These are phyloP conservation scores for Arthrinium puccinioides DNA, from an alignment of 2,329 filamentous ascomycete genomes.

Conservation along the genomic window DNA sequence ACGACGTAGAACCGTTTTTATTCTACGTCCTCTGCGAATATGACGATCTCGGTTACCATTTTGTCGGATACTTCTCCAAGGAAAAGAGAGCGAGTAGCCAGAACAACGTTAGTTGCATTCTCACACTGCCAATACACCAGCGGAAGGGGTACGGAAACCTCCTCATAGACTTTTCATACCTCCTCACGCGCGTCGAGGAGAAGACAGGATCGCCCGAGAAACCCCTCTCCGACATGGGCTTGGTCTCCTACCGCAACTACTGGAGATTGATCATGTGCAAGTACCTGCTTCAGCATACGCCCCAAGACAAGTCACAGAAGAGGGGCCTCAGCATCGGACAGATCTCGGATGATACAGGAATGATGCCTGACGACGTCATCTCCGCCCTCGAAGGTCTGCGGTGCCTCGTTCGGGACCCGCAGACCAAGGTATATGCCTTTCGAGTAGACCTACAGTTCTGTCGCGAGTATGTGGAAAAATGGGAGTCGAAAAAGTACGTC, in stretches of 20 bases:
- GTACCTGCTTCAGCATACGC: slow-evolving; percentile 59
- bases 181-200: slow-evolving; percentile 84
- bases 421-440: slow-evolving; percentile 83
- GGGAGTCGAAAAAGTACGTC: slow-evolving; percentile 83
- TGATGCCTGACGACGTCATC: slow-evolving; percentile 94
- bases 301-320: slow-evolving; percentile 28
- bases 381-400: slow-evolving; percentile 86
- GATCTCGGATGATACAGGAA: slow-evolving; percentile 83
- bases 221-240: slow-evolving; percentile 92
- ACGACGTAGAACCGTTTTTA: slow-evolving; percentile 93
- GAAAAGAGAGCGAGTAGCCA: slow-evolving; percentile 91
- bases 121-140: slow-evolving; percentile 93
- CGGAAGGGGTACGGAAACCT: slow-evolving; percentile 95
- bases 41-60: slow-evolving; percentile 85
- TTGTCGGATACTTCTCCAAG: slow-evolving; percentile 99
- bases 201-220: slow-evolving; percentile 97
- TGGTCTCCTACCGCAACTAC: slow-evolving; percentile 96
- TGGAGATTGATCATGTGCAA: slow-evolving; percentile 88
- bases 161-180: slow-evolving; percentile 96
- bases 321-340: slow-evolving; percentile 53
- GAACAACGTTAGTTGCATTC: slow-evolving; percentile 96
- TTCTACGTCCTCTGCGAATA: slow-evolving; percentile 98
- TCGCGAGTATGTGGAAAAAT: slow-evolving; percentile 78
- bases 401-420: slow-evolving; percentile 81
- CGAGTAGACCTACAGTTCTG: slow-evolving; percentile 82